A percentile compares a stretch with the other conserved stretches of the same genome.
phyloP scores from a whole-genome alignment of 169 alveolate genomes.

The Theileria orientalis region DNA sequence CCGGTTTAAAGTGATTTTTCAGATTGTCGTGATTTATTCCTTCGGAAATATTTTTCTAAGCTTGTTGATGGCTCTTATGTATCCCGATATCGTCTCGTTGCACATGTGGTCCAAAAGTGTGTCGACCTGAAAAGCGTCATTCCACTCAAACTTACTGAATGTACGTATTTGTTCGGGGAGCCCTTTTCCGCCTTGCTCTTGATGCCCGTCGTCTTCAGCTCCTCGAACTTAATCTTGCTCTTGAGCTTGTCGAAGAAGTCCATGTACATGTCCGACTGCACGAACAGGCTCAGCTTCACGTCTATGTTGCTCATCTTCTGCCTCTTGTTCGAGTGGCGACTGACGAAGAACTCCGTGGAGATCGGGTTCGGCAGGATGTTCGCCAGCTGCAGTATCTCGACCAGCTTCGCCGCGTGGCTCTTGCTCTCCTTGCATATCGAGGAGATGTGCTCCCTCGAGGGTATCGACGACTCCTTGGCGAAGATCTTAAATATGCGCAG shows the following conservation, averaged over 20 bases:
- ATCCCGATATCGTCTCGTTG: constrained; percentile 19
- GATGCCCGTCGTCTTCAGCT: constrained; percentile 11
- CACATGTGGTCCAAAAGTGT: constrained; percentile 20
- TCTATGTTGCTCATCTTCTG: constrained; percentile 13
- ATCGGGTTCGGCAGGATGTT: constrained; percentile 12
- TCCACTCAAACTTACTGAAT: not conserved
- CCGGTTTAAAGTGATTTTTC: too few species aligned
- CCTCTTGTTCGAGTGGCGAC: constrained; percentile 6
- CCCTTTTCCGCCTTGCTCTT: not conserved
- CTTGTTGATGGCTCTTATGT: constrained; percentile 17
- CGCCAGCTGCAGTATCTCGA: constrained; percentile 26
- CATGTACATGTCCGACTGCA: constrained; percentile 7
- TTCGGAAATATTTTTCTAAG: constrained; percentile 16
- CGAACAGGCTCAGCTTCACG: constrained; percentile 12
- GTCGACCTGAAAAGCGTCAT: not conserved
- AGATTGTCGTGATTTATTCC: too few species aligned
- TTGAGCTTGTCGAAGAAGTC: constrained; percentile 15
- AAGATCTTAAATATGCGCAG: not conserved
- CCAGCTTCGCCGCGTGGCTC: constrained; percentile 14
- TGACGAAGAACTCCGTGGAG: not conserved
- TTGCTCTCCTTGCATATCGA: constrained; percentile 34
- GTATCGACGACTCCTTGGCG: not conserved
- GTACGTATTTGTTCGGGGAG: not conserved
- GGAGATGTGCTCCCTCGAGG: constrained; percentile 11
- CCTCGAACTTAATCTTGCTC: constrained; percentile 12